Evolutionary conservation across 179 eudicot species (phyloP).

Genomic region (Pouteria campechiana): DNA sequence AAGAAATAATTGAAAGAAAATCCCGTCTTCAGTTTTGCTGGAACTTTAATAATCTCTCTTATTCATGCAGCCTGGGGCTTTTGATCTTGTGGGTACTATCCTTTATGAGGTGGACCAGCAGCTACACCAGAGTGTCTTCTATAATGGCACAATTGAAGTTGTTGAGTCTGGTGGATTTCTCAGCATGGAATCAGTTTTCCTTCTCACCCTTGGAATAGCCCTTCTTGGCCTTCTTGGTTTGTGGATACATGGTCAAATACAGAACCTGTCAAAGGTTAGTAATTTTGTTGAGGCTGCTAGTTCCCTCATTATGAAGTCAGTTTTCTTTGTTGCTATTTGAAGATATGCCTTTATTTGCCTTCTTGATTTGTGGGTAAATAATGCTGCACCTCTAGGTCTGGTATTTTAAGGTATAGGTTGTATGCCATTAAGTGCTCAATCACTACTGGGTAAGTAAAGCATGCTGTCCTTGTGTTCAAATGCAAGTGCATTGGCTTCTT

Average conservation of each 20-base stretch:
- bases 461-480: too few species aligned
- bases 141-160: slow-evolving; percentile 90
- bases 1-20: too few species aligned
- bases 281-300: background rate
- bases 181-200: slow-evolving; percentile 79
- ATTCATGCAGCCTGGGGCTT: slow-evolving; percentile 61
- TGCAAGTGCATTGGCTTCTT: too few species aligned
- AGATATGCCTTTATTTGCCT: too few species aligned
- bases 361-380: too few species aligned
- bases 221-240: slow-evolving; percentile 63
- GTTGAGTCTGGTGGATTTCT: slow-evolving; percentile 61
- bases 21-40: too few species aligned
- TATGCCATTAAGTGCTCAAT: too few species aligned
- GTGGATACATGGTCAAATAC: slow-evolving; percentile 64
- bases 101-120: slow-evolving; percentile 73
- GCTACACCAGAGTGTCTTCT: slow-evolving; percentile 80
- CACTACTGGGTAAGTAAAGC: too few species aligned
- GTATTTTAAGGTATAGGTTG: too few species aligned
- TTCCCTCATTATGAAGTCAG: background rate
- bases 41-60: background rate
- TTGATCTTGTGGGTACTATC: slow-evolving; percentile 81
- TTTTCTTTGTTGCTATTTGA: too few species aligned
- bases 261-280: slow-evolving; percentile 46
- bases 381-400: too few species aligned
- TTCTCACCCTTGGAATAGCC: slow-evolving; percentile 54